Evolutionary conservation across 192 early-diverging fungal species (phyloP), one percentile per base, ranked within the genome.

Genomic region (Obelidium mucronatum): DNA sequence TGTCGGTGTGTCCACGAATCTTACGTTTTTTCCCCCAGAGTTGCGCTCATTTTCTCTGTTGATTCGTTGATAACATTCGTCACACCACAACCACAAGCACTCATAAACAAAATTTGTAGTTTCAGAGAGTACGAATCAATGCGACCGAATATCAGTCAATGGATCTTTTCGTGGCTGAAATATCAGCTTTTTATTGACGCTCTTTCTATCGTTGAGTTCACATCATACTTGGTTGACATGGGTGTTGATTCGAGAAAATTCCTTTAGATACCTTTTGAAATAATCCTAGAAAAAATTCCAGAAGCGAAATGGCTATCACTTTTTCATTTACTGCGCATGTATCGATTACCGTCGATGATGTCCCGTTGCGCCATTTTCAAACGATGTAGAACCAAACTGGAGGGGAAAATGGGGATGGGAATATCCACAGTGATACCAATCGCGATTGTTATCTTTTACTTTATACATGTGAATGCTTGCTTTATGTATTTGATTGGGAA

Each of bases 61-160:
- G 63, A 65, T 40, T 65, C 37, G 6, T 19, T 65, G 19, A 30
- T 65, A 19, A n/a, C 63, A 11, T 15, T 65, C 8, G 17, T 65
- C 34, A 65, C 63, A 13, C 63, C 63, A 2, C 63, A 65, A 28
- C 37, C 63, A n/a, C n/a, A n/a, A n/a, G 17, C n/a, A n/a, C 13
- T 39, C 6, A 1, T 40, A 17, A 65, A 37, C 34, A 39, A 13
- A 33, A 65, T 65, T 11, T 65, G 36, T 39, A 65, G 17, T 15
- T 65, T 65, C 34, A 33, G 63, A 39, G 63, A 65, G 36, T 65
- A 65, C 28, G 63, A 65, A 39, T 31, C 36, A 19, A 65, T 65
- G 63, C 63, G 63, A n/a, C 63, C 63, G 34, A 37, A 31, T 2
- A 22, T 65, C 19, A 31, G 28, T 22, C 19, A 65, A 15, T 65